Percentiles rank a stretch among this genome's conserved stretches.
Conservation (phyloP, 2,329 filamentous ascomycete species). For the Aspergillus sergii region DNA sequence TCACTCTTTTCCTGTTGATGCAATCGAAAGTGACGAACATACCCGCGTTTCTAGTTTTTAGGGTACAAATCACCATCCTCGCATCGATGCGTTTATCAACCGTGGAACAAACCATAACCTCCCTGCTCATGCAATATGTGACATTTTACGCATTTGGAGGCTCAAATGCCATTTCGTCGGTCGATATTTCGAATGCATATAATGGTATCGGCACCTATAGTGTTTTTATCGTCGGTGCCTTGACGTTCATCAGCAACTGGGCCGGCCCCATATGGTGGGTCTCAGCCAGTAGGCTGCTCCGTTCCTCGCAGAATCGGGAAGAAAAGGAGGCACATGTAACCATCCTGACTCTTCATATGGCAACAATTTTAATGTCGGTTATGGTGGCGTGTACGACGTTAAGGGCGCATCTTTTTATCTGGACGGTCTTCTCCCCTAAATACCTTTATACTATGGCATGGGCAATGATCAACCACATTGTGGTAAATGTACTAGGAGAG, state of each 20-base stretch:
- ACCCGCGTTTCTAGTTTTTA: constrained; percentile 78
- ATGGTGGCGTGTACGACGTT: constrained; percentile 87
- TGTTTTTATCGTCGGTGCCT: constrained; percentile 73
- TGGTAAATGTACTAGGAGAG: constrained; percentile 68
- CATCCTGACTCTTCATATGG: constrained; percentile 70
- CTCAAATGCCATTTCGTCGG: constrained; percentile 92
- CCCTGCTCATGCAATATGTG: constrained; percentile 75
- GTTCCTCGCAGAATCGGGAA: constrained; percentile 14
- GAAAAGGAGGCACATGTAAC: constrained; percentile 56
- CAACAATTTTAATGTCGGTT: constrained; percentile 67
- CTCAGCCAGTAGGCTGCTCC: constrained; percentile 55
- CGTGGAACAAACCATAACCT: constrained; percentile 67
- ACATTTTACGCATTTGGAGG: constrained; percentile 90
- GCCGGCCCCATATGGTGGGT: constrained; percentile 87
- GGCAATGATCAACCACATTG: constrained; percentile 78
- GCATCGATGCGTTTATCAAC: constrained; percentile 43
- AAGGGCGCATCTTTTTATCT: constrained; percentile 91
- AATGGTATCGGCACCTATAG: constrained; percentile 87
- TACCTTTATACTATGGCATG: constrained; percentile 91
- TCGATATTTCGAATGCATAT: constrained; percentile 92
- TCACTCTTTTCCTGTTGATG: constrained; percentile 78
- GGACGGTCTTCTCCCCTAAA: constrained; percentile 98
- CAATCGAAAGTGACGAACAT: constrained; percentile 85
- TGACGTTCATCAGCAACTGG: constrained; percentile 92
- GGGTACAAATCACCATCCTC: constrained; percentile 60